Evolutionary conservation across 2,329 filamentous ascomycete genomes (phyloP).

Genomic region (Bisporella sp.): DNA sequence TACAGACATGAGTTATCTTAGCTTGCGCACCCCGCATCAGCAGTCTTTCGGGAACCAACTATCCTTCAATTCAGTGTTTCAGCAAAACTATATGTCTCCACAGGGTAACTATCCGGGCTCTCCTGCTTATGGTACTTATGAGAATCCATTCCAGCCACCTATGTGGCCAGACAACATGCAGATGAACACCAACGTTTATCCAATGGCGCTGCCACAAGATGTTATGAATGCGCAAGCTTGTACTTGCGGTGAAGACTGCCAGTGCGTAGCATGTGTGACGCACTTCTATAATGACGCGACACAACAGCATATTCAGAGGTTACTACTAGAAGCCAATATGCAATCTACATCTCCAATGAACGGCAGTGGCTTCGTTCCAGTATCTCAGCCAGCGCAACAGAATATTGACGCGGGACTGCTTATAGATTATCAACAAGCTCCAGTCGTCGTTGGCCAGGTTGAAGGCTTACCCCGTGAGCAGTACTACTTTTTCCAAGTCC

Average conservation of each 20-base stretch:
- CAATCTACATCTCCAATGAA: conserved; percentile 1
- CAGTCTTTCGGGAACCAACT: conserved; percentile 16
- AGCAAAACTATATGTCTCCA: conserved; percentile 26
- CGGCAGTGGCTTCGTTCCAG: too few relatives aligned
- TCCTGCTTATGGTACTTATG: conserved; percentile 45
- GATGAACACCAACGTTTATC: conserved; percentile 31
- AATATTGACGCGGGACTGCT: not conserved
- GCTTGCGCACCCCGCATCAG: conserved; percentile 14
- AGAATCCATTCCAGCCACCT: conserved; percentile 47
- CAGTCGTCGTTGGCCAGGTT: conserved; percentile 27
- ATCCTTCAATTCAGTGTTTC: conserved; percentile 14
- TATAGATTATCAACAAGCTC: conserved; percentile 3
- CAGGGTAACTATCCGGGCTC: conserved; percentile 46
- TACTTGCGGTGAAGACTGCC: conserved; percentile 57
- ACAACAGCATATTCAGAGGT: conserved; percentile 38
- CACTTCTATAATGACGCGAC: conserved; percentile 63
- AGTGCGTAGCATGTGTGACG: conserved; percentile 60
- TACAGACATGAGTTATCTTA: conserved; percentile 5
- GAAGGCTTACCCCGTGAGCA: conserved; percentile 53
- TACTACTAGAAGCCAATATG: conserved; percentile 10
- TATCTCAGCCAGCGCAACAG: conserved; percentile 3
- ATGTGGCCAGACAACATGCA: conserved; percentile 41
- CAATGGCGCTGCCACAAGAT: conserved; percentile 26
- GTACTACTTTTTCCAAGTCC: conserved; percentile 36
- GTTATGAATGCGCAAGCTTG: conserved; percentile 38